Conservation (phyloP, 768 basidiomycete species). For the Kwoniella shandongensis region DNA sequence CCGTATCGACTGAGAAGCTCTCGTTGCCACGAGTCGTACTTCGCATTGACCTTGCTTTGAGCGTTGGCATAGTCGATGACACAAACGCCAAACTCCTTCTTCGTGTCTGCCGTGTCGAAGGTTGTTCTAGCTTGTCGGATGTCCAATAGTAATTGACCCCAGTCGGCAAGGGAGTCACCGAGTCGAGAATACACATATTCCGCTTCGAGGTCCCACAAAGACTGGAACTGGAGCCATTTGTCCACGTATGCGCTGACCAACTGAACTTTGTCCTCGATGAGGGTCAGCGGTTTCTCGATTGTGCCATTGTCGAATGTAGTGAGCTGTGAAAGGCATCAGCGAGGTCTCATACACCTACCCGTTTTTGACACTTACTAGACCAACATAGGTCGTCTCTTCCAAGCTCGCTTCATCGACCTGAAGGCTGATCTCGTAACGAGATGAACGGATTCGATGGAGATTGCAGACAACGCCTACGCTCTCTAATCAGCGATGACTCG, state of each 20-base stretch:
- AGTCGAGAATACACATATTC: conserved; percentile 90
- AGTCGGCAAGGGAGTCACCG: conserved; percentile 86
- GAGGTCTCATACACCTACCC: background rate
- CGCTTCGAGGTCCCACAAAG: conserved; percentile 95
- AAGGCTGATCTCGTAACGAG: conserved; percentile 93
- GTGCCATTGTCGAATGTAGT: conserved; percentile 71
- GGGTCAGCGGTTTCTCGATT: conserved; percentile 74
- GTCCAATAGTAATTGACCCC: conserved; percentile 94
- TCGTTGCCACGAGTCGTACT: conserved; percentile 97
- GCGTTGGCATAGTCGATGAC: conserved; percentile 98
- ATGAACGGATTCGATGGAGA: conserved; percentile 83
- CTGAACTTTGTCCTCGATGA: conserved; percentile 82
- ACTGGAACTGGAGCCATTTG: conserved; percentile 99
- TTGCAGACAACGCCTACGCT: conserved; percentile 77
- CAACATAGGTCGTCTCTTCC: conserved; percentile 76
- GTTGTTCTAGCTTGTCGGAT: conserved; percentile 96
- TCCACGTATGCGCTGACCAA: conserved; percentile 80
- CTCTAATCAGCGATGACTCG: background rate
- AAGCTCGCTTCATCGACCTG: conserved; percentile 70
- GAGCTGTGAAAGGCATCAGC: conserved; percentile 59
- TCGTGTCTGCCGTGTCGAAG: conserved; percentile 94
- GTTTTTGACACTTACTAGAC: conserved; percentile 63
- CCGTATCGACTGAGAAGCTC: conserved; percentile 92
- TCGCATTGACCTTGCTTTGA: conserved; percentile 93
- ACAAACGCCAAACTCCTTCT: conserved; percentile 86